Evolutionary conservation across 208 protist genomes (phyloP).

Genomic region (Strigomonas culicis): DNA sequence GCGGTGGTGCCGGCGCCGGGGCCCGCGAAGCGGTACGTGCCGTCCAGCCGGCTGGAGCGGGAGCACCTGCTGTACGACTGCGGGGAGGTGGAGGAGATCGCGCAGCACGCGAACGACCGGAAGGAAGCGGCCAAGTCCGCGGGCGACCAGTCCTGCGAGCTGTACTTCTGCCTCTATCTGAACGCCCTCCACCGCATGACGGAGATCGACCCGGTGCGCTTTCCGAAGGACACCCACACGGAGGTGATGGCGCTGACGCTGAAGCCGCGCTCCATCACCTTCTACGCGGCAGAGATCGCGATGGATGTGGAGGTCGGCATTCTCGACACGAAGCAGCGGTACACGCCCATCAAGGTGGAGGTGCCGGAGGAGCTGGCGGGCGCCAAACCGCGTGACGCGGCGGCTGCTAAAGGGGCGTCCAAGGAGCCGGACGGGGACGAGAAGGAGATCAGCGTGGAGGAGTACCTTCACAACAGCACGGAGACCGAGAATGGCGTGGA

Average conservation of each 20-base stretch:
- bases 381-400: neutral
- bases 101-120: slow-evolving; percentile 39
- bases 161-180: slow-evolving; percentile 84
- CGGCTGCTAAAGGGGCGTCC: neutral
- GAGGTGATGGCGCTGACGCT: slow-evolving; percentile 24
- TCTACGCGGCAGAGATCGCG: slow-evolving; percentile 51
- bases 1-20: slow-evolving; percentile 11
- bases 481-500: neutral
- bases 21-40: slow-evolving; percentile 26
- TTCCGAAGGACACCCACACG: slow-evolving; percentile 20
- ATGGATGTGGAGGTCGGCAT: slow-evolving; percentile 45
- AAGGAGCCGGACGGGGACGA: slow-evolving; percentile 30
- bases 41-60: slow-evolving; percentile 26
- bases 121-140: slow-evolving; percentile 52
- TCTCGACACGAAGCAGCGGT: slow-evolving; percentile 40
- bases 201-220: slow-evolving; percentile 13
- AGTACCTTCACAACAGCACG: neutral
- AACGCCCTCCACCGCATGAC: slow-evolving; percentile 32
- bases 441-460: slow-evolving; percentile 4
- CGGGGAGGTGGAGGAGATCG: slow-evolving; percentile 58
- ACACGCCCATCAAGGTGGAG: slow-evolving; percentile 21
- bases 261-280: slow-evolving; percentile 12
- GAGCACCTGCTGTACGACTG: slow-evolving; percentile 36
- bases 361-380: slow-evolving; percentile 6
- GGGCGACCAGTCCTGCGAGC: slow-evolving; percentile 44